Conservation (phyloP, 1,284 basidiomycete species). For the Moniliophthora roreri region DNA sequence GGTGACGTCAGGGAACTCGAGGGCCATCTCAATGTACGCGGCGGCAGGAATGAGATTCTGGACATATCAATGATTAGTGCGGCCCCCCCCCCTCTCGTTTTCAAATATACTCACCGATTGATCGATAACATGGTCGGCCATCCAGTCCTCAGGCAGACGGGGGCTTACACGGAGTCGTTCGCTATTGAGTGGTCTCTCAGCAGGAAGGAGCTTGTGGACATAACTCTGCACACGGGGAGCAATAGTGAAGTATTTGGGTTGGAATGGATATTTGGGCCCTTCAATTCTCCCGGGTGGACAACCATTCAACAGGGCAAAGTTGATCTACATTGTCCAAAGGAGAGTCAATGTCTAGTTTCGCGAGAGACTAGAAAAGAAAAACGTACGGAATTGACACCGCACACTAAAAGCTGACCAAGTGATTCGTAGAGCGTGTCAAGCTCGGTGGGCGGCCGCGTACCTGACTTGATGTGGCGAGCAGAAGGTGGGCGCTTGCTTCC, state of each 20-base stretch:
- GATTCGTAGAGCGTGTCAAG: constrained; percentile 2
- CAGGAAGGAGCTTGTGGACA: not conserved
- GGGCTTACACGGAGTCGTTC: constrained; percentile 3
- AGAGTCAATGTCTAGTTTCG: not conserved
- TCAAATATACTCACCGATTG: not conserved
- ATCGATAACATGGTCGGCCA: constrained; percentile 3
- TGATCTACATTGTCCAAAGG: not conserved
- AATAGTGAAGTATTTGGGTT: constrained; percentile 1
- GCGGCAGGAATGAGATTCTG: constrained; percentile 5
- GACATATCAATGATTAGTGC: not conserved
- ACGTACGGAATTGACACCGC: not conserved
- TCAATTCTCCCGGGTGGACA: not conserved
- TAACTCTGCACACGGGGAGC: not conserved
- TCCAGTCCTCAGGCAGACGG: constrained; percentile 1
- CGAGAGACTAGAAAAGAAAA: not conserved
- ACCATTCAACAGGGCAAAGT: constrained; percentile 2
- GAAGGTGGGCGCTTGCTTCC: constrained; percentile 3
- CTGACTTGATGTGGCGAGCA: constrained; percentile 1
- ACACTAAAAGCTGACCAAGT: not conserved
- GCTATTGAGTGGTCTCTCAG: constrained; percentile 3
- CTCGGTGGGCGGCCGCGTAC: not conserved
- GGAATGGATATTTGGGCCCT: constrained; percentile 3
- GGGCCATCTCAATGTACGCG: constrained; percentile 2
- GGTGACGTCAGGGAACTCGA: constrained; percentile 3
- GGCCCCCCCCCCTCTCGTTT: too few species aligned